Percentiles rank a stretch among this genome's conserved stretches.
Evolutionary conservation across 805 yeast species (phyloP).

Genomic region (Debaryomyces tyrocola): DNA sequence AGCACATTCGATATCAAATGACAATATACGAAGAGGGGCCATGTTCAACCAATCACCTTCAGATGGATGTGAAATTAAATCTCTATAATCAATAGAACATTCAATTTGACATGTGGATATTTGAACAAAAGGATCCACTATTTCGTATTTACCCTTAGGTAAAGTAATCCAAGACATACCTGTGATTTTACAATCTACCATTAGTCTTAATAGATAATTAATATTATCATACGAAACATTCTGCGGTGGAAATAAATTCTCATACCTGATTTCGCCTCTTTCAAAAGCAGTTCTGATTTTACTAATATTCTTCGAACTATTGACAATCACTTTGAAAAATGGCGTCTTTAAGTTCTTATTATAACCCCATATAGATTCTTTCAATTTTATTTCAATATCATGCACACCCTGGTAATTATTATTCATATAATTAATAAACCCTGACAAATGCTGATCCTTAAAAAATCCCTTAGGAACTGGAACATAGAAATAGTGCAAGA

Average conservation of each 20-base stretch:
- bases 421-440: constrained; percentile 47
- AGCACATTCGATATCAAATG: constrained; percentile 98
- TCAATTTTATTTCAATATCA: constrained; percentile 61
- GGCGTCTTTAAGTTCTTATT: constrained; percentile 76
- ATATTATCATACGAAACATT: constrained; percentile 85
- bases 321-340: constrained; percentile 71
- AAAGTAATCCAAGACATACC: constrained; percentile 98
- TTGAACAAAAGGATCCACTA: constrained; percentile 39
- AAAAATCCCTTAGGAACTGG: constrained; percentile 84
- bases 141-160: constrained; percentile 67
- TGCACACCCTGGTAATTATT: constrained; percentile 56
- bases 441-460: constrained; percentile 49
- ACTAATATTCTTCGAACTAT: constrained; percentile 65
- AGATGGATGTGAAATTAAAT: constrained; percentile 75
- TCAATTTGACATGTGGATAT: constrained; percentile 87
- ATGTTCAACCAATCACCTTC: constrained; percentile 92
- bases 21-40: constrained; percentile 90
- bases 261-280: constrained; percentile 69
- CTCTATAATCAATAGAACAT: constrained; percentile 63
- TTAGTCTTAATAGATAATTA: constrained; percentile 78
- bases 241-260: constrained; percentile 60
- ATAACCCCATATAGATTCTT: constrained; percentile 94
- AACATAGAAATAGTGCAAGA: constrained; percentile 85
- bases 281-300: constrained; percentile 80
- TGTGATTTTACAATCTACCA: constrained; percentile 89